Percentiles rank a stretch among this genome's conserved stretches.
Conservation (phyloP, 2,329 filamentous ascomycete genomes). For the Bretziella fagacearum region DNA sequence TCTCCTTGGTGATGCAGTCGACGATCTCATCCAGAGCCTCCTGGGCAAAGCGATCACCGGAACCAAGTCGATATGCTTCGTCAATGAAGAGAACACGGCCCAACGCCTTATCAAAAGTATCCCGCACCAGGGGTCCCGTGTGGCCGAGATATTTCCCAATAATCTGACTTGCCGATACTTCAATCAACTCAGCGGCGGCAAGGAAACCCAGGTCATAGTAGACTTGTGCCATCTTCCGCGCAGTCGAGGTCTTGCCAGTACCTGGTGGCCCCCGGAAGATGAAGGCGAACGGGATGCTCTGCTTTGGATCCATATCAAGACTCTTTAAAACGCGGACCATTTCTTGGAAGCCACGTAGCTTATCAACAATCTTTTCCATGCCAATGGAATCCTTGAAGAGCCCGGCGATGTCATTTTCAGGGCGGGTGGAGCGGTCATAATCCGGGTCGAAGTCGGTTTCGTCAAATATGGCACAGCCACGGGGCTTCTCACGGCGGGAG, state of each 20-base stretch:
- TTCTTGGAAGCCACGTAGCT: constrained; percentile 38
- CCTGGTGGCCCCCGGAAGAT: constrained; percentile 49
- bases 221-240: constrained; percentile 56
- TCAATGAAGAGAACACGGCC: constrained; percentile 56
- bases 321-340: constrained; percentile 20
- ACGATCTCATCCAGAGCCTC: constrained; percentile 39
- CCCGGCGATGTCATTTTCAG: constrained; percentile 30
- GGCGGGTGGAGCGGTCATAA: constrained; percentile 14
- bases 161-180: constrained; percentile 51
- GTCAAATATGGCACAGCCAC: neutral
- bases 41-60: constrained; percentile 39
- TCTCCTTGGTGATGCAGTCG: constrained; percentile 35
- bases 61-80: constrained; percentile 48
- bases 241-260: constrained; percentile 58
- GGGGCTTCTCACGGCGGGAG: neutral
- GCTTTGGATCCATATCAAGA: constrained; percentile 19
- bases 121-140: constrained; percentile 47
- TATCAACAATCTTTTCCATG: constrained; percentile 34
- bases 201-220: constrained; percentile 62
- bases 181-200: constrained; percentile 38
- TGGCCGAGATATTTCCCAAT: constrained; percentile 53
- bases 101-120: constrained; percentile 39
- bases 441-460: constrained; percentile 4
- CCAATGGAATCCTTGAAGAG: constrained; percentile 45
- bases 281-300: constrained; percentile 49